A percentile compares a stretch with the other conserved stretches of the same genome.
Conservation (phyloP, 148 eudicot genomes). For the Chenopodium quinoa region DNA sequence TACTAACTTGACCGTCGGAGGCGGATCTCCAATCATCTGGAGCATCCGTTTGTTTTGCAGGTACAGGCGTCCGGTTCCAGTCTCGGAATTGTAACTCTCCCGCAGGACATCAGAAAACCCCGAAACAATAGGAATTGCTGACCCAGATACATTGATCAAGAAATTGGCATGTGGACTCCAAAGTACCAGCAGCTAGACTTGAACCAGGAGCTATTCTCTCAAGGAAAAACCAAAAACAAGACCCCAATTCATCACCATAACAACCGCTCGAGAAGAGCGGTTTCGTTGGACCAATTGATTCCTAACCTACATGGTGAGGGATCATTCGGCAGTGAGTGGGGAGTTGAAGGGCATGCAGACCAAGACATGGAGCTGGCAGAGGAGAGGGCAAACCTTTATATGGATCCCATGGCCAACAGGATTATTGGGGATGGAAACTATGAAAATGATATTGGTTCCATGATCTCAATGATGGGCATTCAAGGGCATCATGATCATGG, state of each 20-base stretch:
- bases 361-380: conserved; percentile 7
- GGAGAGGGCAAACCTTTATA: conserved; percentile 4
- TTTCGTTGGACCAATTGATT: conserved; percentile 16
- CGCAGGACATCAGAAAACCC: too few relatives aligned
- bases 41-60: too few relatives aligned
- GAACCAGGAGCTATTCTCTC: conserved; percentile 21
- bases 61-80: too few relatives aligned
- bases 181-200: conserved; percentile 25
- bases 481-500: conserved; percentile 18
- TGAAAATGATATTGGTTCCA: conserved; percentile 16
- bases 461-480: conserved; percentile 30
- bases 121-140: conserved; percentile 47
- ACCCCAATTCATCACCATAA: neutral
- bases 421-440: conserved; percentile 19
- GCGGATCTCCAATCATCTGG: too few relatives aligned
- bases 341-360: conserved; percentile 18
- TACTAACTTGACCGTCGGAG: too few relatives aligned
- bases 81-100: too few relatives aligned
- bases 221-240: conserved; percentile 19
- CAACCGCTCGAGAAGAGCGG: conserved; percentile 1
- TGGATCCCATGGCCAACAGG: conserved; percentile 11
- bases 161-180: conserved; percentile 43
- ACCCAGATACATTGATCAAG: conserved; percentile 49
- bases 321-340: conserved; percentile 12
- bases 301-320: neutral